Conservation (phyloP, 1,284 basidiomycete genomes). For the Ceratobasidium sp. region DNA sequence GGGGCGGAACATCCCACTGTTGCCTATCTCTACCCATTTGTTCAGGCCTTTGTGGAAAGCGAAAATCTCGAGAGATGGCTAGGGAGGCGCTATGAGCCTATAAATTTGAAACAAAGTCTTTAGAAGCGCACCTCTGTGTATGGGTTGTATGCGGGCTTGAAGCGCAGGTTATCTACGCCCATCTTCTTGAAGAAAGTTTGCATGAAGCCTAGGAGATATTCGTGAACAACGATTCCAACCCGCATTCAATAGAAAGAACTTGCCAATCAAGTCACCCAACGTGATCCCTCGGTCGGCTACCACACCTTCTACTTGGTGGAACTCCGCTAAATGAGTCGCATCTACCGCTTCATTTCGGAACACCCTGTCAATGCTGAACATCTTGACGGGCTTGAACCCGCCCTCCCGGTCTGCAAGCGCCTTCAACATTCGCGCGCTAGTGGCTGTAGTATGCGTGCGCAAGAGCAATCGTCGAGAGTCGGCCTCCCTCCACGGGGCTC, state of each 20-base stretch:
- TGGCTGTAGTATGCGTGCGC: slow-evolving; percentile 97
- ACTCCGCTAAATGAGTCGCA: slow-evolving; percentile 99
- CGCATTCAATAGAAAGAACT: slow-evolving; percentile 44
- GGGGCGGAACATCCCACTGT: slow-evolving; percentile 99
- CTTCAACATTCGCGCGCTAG: slow-evolving; percentile 95
- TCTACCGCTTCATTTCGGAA: slow-evolving; percentile 99
- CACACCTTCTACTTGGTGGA: slow-evolving; percentile 99
- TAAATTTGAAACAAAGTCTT: background rate
- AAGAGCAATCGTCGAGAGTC: slow-evolving; percentile 94
- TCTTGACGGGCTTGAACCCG: slow-evolving; percentile 94
- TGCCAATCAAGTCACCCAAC: slow-evolving; percentile 96
- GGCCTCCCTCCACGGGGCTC: slow-evolving; percentile 93
- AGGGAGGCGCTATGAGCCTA: slow-evolving; percentile 10
- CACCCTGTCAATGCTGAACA: slow-evolving; percentile 98
- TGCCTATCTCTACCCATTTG: slow-evolving; percentile 96
- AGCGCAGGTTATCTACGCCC: slow-evolving; percentile 91
- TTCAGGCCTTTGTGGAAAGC: slow-evolving; percentile 95
- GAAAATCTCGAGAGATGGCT: slow-evolving; percentile 99
- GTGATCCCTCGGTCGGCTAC: slow-evolving; percentile 95
- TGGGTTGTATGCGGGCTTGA: slow-evolving; percentile 98
- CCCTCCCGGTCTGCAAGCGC: slow-evolving; percentile 78
- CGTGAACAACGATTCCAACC: slow-evolving; percentile 20
- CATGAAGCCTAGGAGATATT: slow-evolving; percentile 82
- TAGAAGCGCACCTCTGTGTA: slow-evolving; percentile 81
- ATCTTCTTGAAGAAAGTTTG: slow-evolving; percentile 98